Conservation (phyloP, 176 grass and related monocot species). For the Ampelocalamus luodianensis region DNA sequence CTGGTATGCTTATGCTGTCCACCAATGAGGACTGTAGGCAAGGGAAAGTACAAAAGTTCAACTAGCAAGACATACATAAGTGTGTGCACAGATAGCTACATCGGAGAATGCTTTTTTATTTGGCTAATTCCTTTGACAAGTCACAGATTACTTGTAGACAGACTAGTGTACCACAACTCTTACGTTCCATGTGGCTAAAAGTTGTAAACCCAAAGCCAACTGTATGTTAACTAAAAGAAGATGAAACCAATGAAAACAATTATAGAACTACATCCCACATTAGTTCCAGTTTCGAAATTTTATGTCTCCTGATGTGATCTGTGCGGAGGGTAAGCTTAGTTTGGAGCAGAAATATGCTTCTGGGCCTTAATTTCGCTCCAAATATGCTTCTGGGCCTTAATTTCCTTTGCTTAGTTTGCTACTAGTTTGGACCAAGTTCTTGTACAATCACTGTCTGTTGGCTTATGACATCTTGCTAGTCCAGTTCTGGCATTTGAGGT, state of each 20-base stretch:
- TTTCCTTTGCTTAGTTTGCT: background rate
- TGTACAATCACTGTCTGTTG: constrained; percentile 12
- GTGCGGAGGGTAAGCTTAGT: constrained; percentile 23
- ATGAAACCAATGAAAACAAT: background rate
- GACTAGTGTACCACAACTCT: background rate
- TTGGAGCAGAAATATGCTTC: background rate
- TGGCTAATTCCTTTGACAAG: constrained; percentile 11
- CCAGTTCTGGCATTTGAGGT: constrained; percentile 22
- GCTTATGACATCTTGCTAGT: constrained; percentile 4
- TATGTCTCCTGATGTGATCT: background rate
- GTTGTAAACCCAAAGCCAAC: constrained; percentile 7
- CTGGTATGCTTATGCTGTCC: background rate
- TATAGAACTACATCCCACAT: constrained; percentile 11
- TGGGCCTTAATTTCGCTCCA: background rate
- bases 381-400: background rate
- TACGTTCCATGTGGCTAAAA: background rate
- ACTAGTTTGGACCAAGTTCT: constrained; percentile 20
- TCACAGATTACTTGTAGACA: background rate
- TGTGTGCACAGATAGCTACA: background rate
- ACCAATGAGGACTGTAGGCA: background rate
- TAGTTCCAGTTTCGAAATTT: background rate
- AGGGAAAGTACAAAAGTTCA: constrained; percentile 15
- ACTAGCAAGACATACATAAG: background rate
- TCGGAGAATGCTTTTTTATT: constrained; percentile 4
- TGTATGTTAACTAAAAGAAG: background rate